Conservation (phyloP, 495 filamentous ascomycete species). For the Aspergillus coremiiformis region DNA sequence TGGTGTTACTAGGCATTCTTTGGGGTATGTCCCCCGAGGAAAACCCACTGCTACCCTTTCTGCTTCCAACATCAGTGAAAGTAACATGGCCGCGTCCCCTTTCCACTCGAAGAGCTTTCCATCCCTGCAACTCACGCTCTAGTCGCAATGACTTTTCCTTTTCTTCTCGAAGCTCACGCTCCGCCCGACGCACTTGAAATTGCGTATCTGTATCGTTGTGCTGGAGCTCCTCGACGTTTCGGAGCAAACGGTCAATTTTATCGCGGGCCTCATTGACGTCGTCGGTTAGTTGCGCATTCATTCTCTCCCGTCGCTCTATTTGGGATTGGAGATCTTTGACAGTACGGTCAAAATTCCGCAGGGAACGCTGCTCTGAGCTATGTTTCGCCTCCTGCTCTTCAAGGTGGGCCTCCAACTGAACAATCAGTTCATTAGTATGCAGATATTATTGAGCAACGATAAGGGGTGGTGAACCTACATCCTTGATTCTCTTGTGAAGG, state of each 20-base stretch:
- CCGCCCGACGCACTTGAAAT: conserved; percentile 70
- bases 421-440: conserved; percentile 11
- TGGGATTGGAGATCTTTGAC: conserved; percentile 91
- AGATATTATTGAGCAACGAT: background rate
- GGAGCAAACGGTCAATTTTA: conserved; percentile 79
- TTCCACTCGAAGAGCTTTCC: conserved; percentile 69
- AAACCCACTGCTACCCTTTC: conserved; percentile 34
- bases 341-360: conserved; percentile 89
- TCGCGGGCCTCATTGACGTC: conserved; percentile 79
- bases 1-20: conserved; percentile 43
- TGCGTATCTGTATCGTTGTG: conserved; percentile 72
- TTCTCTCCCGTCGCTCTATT: conserved; percentile 86
- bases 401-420: conserved; percentile 82
- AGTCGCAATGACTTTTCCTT: conserved; percentile 72
- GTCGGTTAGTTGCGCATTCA: conserved; percentile 66
- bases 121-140: conserved; percentile 82
- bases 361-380: conserved; percentile 70
- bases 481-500: conserved; percentile 88
- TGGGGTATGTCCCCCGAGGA: conserved; percentile 33
- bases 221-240: conserved; percentile 90
- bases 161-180: conserved; percentile 86
- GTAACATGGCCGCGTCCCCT: conserved; percentile 30
- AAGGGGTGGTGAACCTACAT: conserved; percentile 50
- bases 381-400: conserved; percentile 75
- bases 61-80: conserved; percentile 37